Percentiles rank a stretch among this genome's conserved stretches.
These are phyloP conservation scores for Aspergillus hortae DNA, from an alignment of 2,329 filamentous ascomycete genomes.

Conservation along the genomic window DNA sequence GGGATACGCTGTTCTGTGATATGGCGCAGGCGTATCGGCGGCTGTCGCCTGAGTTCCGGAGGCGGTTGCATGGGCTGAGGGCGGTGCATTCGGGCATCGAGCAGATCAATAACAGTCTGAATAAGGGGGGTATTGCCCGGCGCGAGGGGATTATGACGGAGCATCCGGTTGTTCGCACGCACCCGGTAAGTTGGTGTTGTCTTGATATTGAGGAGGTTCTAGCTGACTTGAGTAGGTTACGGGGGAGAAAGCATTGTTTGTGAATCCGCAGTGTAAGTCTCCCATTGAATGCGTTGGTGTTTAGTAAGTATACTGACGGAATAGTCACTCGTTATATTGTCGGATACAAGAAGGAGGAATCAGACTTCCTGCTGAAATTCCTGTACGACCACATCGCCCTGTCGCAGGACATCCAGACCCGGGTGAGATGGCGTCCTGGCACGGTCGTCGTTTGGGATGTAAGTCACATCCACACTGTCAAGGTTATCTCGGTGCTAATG, in stretches of 20 bases:
- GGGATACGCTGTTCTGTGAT: slow-evolving; percentile 81
- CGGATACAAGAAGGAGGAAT: slow-evolving; percentile 83
- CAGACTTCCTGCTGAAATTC: slow-evolving; percentile 72
- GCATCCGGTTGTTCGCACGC: slow-evolving; percentile 76
- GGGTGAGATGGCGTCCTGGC: slow-evolving; percentile 73
- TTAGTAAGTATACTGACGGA: neutral
- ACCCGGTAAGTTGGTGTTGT: slow-evolving; percentile 51
- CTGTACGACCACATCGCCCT: slow-evolving; percentile 71
- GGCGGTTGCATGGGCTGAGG: slow-evolving; percentile 74
- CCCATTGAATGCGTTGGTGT: neutral
- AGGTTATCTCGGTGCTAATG: slow-evolving; percentile 9
- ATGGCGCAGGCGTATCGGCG: slow-evolving; percentile 77
- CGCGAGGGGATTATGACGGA: slow-evolving; percentile 70
- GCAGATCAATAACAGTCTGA: slow-evolving; percentile 68
- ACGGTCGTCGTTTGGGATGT: slow-evolving; percentile 82
- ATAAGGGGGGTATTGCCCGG: slow-evolving; percentile 65
- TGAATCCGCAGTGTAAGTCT: slow-evolving; percentile 74
- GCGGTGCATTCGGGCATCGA: slow-evolving; percentile 80
- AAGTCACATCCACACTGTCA: slow-evolving; percentile 20
- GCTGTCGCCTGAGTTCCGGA: slow-evolving; percentile 72
- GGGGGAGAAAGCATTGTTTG: slow-evolving; percentile 76
- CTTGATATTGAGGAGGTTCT: neutral
- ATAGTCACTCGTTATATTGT: slow-evolving; percentile 75
- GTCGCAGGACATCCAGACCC: slow-evolving; percentile 68
- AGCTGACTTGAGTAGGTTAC: slow-evolving; percentile 45